A percentile compares a stretch with the other conserved stretches of the same genome.
Evolutionary conservation across 1,284 basidiomycete species (phyloP).

Genomic region (Heterobasidion irregulare): DNA sequence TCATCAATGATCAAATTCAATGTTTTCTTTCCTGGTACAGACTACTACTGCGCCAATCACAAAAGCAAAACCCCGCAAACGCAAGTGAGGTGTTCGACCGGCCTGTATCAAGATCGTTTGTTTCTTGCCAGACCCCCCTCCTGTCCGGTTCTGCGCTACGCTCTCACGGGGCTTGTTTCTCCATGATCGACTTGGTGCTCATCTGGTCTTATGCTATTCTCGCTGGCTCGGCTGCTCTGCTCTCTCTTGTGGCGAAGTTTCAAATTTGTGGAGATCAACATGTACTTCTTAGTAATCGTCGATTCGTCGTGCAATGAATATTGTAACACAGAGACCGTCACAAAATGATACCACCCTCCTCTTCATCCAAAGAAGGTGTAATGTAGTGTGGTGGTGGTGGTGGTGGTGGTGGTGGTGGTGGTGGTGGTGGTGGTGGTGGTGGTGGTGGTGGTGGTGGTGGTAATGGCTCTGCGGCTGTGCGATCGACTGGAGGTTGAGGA

Average conservation of each 20-base stretch:
- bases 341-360: constrained; percentile 2
- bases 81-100: not conserved
- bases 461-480: not conserved
- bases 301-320: not conserved
- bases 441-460: not conserved
- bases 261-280: no score
- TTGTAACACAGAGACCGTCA: not conserved
- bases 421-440: no score
- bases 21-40: not conserved
- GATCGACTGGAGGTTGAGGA: not conserved
- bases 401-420: no score
- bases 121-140: not conserved
- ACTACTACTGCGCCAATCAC: not conserved
- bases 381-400: not conserved
- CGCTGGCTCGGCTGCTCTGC: no score
- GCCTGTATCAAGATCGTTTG: not conserved
- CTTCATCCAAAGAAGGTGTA: constrained; percentile 1
- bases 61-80: not conserved
- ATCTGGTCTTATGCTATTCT: no score
- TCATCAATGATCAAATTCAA: not conserved
- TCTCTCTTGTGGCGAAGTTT: no score
- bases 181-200: no score
- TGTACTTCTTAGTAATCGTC: no score
- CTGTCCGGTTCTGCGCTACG: not conserved
- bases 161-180: not conserved